Evolutionary conservation across 2,329 filamentous ascomycete genomes (phyloP).

Genomic region (Aspergillus sp.): DNA sequence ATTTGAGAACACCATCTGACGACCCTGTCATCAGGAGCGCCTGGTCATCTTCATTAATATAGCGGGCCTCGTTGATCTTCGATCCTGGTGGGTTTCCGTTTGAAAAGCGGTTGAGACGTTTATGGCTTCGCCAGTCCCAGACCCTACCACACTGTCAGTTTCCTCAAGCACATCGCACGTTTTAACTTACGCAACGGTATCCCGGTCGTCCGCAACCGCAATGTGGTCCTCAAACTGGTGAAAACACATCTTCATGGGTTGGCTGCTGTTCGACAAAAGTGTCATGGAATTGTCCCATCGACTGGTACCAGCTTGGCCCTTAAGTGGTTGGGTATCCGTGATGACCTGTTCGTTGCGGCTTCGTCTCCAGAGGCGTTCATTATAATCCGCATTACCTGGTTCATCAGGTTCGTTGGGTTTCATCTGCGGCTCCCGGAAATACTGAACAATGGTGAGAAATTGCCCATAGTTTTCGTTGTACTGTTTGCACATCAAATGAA

Average conservation of each 20-base stretch:
- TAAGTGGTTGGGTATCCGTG: slow-evolving; percentile 84
- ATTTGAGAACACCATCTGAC: slow-evolving; percentile 85
- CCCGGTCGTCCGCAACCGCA: slow-evolving; percentile 83
- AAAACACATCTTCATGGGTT: slow-evolving; percentile 87
- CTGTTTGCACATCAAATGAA: slow-evolving; percentile 7
- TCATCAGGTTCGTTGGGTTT: slow-evolving; percentile 92
- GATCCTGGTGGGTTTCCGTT: slow-evolving; percentile 90
- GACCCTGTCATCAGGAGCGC: slow-evolving; percentile 90
- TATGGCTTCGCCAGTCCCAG: slow-evolving; percentile 83
- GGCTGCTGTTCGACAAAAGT: slow-evolving; percentile 79
- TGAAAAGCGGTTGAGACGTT: slow-evolving; percentile 71
- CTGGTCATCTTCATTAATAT: slow-evolving; percentile 97
- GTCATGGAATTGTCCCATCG: slow-evolving; percentile 78
- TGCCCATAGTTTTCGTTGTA: slow-evolving; percentile 7
- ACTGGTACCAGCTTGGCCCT: slow-evolving; percentile 73
- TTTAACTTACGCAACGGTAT: slow-evolving; percentile 58
- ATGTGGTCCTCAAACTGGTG: slow-evolving; percentile 97
- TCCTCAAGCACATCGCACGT: neutral
- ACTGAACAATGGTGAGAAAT: slow-evolving; percentile 40
- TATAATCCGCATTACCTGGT: slow-evolving; percentile 92
- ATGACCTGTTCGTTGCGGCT: slow-evolving; percentile 90
- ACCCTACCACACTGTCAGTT: slow-evolving; percentile 40
- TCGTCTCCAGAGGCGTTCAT: slow-evolving; percentile 83
- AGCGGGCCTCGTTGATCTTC: slow-evolving; percentile 86
- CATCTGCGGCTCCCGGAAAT: slow-evolving; percentile 98